These are phyloP conservation scores for Lomentospora prolificans DNA, from an alignment of 2,329 filamentous ascomycete genomes.

Conservation along the genomic window DNA sequence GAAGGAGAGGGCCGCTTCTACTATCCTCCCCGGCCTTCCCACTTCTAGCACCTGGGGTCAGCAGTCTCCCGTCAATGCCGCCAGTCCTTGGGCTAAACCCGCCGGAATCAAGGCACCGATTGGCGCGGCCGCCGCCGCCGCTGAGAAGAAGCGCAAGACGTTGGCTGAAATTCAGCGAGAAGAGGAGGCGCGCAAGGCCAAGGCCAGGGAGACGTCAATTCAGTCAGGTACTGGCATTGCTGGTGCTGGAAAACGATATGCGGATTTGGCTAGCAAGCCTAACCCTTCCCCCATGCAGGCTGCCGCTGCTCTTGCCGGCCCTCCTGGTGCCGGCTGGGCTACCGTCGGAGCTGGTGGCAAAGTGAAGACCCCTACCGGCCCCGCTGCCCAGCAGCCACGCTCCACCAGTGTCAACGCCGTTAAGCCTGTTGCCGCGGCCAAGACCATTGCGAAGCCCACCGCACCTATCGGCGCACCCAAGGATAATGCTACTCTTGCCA, in stretches of 20 bases:
- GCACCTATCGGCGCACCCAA: slow-evolving; percentile 33
- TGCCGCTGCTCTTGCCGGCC: slow-evolving; percentile 32
- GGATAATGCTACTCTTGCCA: slow-evolving; percentile 40
- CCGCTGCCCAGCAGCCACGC: slow-evolving; percentile 36
- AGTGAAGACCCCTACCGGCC: slow-evolving; percentile 62
- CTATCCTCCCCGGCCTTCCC: slow-evolving; percentile 68
- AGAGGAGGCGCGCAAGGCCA: slow-evolving; percentile 82
- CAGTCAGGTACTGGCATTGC: slow-evolving; percentile 10
- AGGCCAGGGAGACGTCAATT: slow-evolving; percentile 36
- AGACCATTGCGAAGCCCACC: slow-evolving; percentile 41
- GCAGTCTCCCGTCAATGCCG: slow-evolving; percentile 58
- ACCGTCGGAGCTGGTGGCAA: slow-evolving; percentile 93
- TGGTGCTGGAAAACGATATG: slow-evolving; percentile 72
- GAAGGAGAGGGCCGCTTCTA: slow-evolving; percentile 45
- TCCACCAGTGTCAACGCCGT: slow-evolving; percentile 31
- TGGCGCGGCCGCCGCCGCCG: slow-evolving; percentile 14
- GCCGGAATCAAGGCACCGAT: slow-evolving; percentile 31
- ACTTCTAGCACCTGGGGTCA: slow-evolving; percentile 85
- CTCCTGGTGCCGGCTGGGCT: slow-evolving; percentile 62
- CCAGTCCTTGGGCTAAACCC: slow-evolving; percentile 60
- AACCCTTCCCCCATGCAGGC: slow-evolving; percentile 27
- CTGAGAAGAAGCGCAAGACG: slow-evolving; percentile 61
- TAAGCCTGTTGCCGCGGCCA: slow-evolving; percentile 36
- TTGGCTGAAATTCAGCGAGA: slow-evolving; percentile 94
- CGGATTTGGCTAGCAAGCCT: slow-evolving; percentile 80